Conservation (phyloP, 768 basidiomycete species). For the Solioccasus polychromus region DNA sequence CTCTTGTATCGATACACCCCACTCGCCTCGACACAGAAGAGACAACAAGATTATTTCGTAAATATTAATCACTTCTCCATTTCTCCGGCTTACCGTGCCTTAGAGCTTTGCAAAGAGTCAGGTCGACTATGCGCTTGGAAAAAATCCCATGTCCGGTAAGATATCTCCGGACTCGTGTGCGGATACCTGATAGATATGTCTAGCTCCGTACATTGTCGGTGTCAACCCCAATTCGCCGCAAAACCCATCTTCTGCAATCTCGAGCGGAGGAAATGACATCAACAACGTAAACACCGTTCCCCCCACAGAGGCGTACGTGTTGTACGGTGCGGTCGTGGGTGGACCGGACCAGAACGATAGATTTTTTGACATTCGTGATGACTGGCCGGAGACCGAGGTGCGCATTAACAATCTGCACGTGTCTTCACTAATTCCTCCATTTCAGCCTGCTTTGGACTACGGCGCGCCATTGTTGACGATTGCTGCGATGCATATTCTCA, state of each 20-base stretch:
- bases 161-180: not conserved
- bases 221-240: slow-evolving; percentile 85
- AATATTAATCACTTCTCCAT: slow-evolving; percentile 9
- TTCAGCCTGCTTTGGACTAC: slow-evolving; percentile 84
- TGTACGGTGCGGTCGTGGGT: slow-evolving; percentile 88
- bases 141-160: slow-evolving; percentile 85
- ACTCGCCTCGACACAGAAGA: slow-evolving; percentile 60
- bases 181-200: not conserved
- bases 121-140: slow-evolving; percentile 78
- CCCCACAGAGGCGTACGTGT: slow-evolving; percentile 63
- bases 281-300: slow-evolving; percentile 69
- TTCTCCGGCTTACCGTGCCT: slow-evolving; percentile 3
- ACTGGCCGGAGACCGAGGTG: slow-evolving; percentile 89
- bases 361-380: slow-evolving; percentile 82
- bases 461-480: slow-evolving; percentile 88
- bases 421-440: too few species aligned
- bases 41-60: slow-evolving; percentile 60
- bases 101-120: slow-evolving; percentile 76
- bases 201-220: slow-evolving; percentile 73
- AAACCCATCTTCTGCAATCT: slow-evolving; percentile 89
- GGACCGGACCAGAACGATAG: slow-evolving; percentile 76
- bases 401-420: too few species aligned
- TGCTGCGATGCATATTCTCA: slow-evolving; percentile 72
- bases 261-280: slow-evolving; percentile 78
- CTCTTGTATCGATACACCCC: slow-evolving; percentile 73